Evolutionary conservation across 306 rosid genomes (phyloP), one percentile per base, ranked within the genome.

Genomic region (Coriaria nepalensis): DNA sequence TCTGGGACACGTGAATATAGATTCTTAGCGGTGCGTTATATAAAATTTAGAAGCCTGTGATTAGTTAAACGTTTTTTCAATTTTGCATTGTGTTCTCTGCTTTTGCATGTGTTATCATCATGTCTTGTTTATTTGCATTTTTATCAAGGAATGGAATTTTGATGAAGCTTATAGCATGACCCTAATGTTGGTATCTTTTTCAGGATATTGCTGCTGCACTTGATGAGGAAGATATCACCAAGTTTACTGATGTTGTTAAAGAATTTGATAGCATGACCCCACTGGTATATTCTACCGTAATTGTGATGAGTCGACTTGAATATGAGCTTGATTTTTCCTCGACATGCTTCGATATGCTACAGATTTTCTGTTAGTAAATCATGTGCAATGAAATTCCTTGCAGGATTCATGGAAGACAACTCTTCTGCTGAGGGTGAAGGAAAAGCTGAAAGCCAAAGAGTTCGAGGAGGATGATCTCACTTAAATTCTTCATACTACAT

Each of bases 341-440:
- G 29, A 20, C 29, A 20, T 20, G 29, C 3, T 20, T 20, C 29
- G 3, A 20, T 20, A 20, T 20, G 29, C 29, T 20, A 20, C 35
- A 33, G 32, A 46, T 56, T 46, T 10, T 35, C 52, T 52, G 10
- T 4, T 7, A 36, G 10, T 47, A 39, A 11, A 40, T 40, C 4
- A 29, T 35, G 29, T 54, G 59, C 35, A 37, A n/a, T 56, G 60
- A 69, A 56, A 11, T 43, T 0, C 14, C 58, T 9, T 45, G 60
- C 64, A 85, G 98, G 98, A 90, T 70, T 69, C 94, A 7, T 90
- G 92, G 94, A 90, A 85, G 81, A 90, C 96, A 13, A 92, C 93
- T 14, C 78, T 92, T 50, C 93, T 92, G 55, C 65, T 92, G 73
- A 79, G 94, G 79, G 98, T 85, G 76, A 92, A 92, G 75, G 98